Evolutionary conservation across 176 grass and related monocot genomes (phyloP).

Genomic region (Microstegium vimineum): DNA sequence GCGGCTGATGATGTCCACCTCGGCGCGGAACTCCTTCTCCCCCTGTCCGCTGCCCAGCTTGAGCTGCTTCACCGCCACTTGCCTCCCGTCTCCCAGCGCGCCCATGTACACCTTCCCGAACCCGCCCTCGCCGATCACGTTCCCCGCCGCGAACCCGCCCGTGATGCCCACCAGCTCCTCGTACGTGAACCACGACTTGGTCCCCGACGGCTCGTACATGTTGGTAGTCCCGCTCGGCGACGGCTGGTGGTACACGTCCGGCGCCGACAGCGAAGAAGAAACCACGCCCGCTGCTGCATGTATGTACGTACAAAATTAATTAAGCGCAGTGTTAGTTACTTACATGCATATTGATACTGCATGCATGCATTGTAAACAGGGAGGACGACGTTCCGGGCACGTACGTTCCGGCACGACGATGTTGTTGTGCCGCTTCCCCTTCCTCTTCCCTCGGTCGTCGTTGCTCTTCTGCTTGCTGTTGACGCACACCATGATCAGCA

Average conservation of each 20-base stretch:
- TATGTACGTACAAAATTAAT: too few relatives aligned
- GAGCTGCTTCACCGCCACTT: constrained; percentile 86
- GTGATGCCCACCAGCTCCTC: constrained; percentile 50
- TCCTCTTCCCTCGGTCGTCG: constrained; percentile 22
- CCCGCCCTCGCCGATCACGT: constrained; percentile 62
- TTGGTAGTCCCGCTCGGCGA: constrained; percentile 26
- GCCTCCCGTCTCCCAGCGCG: constrained; percentile 45
- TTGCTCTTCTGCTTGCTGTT: not conserved
- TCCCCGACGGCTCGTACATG: constrained; percentile 35
- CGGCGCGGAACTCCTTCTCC: constrained; percentile 62
- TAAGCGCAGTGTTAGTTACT: not conserved
- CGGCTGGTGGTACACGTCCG: constrained; percentile 32
- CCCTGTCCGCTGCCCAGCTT: constrained; percentile 61
- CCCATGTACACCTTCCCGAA: constrained; percentile 69
- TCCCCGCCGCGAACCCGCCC: constrained; percentile 40
- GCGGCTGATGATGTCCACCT: constrained; percentile 88
- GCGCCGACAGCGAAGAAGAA: too few relatives aligned
- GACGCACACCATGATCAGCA: constrained; percentile 22
- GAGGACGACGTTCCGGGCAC: too few relatives aligned
- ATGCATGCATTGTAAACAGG: too few relatives aligned
- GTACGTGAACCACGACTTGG: constrained; percentile 61
- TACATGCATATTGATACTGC: too few relatives aligned
- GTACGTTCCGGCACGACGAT: constrained; percentile 26
- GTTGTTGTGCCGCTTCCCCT: not conserved
- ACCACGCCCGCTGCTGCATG: not conserved